phyloP scores from a whole-genome alignment of 176 grass and related monocot genomes.

The Musa troglodytarum region DNA sequence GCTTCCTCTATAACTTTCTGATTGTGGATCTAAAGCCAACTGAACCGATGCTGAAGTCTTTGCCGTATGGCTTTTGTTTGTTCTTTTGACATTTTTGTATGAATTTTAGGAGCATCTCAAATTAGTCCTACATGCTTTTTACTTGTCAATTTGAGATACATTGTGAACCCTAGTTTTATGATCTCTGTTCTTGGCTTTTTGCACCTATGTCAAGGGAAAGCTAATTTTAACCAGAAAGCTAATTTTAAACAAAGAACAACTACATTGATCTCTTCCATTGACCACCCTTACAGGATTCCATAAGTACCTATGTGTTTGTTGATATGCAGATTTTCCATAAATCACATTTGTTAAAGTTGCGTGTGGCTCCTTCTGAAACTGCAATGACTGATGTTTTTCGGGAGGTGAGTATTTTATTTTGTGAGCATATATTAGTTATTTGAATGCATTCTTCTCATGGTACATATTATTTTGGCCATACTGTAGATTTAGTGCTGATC shows the following conservation, averaged over 20 bases:
- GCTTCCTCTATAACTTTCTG: too few relatives aligned
- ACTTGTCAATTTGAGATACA: too few relatives aligned
- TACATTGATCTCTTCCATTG: too few relatives aligned
- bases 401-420: conserved; percentile 45
- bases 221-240: neutral
- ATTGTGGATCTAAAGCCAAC: too few relatives aligned
- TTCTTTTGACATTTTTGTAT: neutral
- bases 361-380: conserved; percentile 38
- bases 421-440: conserved; percentile 9
- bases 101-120: neutral
- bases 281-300: neutral
- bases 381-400: conserved; percentile 94
- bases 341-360: conserved; percentile 54
- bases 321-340: conserved; percentile 52
- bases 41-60: neutral
- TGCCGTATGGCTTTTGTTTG: neutral
- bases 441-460: neutral
- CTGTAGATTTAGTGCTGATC: neutral
- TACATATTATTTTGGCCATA: neutral
- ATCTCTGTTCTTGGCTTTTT: neutral
- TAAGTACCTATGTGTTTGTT: neutral
- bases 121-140: neutral
- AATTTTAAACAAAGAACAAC: too few relatives aligned
- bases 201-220: neutral
- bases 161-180: neutral